Evolutionary conservation across 2,329 filamentous ascomycete species (phyloP).

Genomic region (Penicillium fuscoglaucum): DNA sequence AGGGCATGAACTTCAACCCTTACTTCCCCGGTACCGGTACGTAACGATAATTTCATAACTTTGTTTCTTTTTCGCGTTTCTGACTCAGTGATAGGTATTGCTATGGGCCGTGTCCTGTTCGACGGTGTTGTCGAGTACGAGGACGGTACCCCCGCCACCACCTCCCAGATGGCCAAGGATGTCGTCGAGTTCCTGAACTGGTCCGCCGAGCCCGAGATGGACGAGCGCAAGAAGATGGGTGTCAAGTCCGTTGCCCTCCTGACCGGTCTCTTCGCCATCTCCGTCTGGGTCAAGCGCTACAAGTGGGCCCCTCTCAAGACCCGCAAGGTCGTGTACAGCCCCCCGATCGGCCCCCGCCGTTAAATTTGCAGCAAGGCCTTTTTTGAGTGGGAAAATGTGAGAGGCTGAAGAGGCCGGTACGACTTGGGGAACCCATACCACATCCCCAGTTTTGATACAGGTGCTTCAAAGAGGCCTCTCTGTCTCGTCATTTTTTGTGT

Average conservation of each 20-base stretch:
- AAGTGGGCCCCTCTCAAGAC: slow-evolving; percentile 98
- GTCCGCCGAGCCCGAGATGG: slow-evolving; percentile 98
- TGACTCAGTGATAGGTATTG: slow-evolving; percentile 60
- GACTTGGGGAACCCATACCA: slow-evolving; percentile 29
- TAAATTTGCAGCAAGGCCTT: slow-evolving; percentile 31
- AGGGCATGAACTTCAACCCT: slow-evolving; percentile 98
- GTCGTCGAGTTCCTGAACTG: slow-evolving; percentile 99
- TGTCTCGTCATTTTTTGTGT: slow-evolving; percentile 31
- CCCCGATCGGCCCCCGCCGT: slow-evolving; percentile 54
- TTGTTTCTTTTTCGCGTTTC: slow-evolving; percentile 3
- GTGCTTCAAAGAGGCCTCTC: slow-evolving; percentile 24
- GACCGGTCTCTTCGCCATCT: slow-evolving; percentile 76
- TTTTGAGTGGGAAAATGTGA: slow-evolving; percentile 35
- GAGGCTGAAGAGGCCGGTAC: slow-evolving; percentile 28
- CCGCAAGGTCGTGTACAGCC: slow-evolving; percentile 86
- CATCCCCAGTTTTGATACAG: slow-evolving; percentile 25
- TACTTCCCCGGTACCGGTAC: slow-evolving; percentile 96
- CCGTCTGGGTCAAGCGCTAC: slow-evolving; percentile 98
- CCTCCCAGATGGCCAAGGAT: slow-evolving; percentile 99
- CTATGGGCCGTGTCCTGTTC: slow-evolving; percentile 97
- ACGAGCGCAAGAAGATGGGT: slow-evolving; percentile 99
- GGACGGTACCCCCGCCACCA: slow-evolving; percentile 88
- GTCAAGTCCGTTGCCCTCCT: slow-evolving; percentile 89
- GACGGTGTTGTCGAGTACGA: slow-evolving; percentile 98
- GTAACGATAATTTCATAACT: slow-evolving; percentile 14